These are phyloP conservation scores for Melaleuca quinquenervia DNA, from an alignment of 345 rosid genomes.

Conservation along the genomic window DNA sequence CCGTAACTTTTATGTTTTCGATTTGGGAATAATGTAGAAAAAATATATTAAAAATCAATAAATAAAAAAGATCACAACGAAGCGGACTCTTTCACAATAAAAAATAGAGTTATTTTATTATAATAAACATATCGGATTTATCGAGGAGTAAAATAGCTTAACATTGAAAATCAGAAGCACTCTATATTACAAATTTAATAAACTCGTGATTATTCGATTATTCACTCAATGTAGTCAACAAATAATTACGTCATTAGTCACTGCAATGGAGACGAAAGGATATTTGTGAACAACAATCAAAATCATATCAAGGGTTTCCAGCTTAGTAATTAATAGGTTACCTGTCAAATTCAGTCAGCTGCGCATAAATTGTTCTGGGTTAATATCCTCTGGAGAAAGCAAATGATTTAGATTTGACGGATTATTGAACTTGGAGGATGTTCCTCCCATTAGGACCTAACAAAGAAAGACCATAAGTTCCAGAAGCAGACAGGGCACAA, in stretches of 20 bases:
- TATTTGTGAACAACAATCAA: background rate
- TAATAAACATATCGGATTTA: no score
- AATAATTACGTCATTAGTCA: background rate
- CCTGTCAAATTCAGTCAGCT: background rate
- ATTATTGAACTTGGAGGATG: background rate
- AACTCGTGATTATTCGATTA: no score
- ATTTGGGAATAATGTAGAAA: no score
- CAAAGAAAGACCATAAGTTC: background rate
- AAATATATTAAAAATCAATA: no score
- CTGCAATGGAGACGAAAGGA: background rate
- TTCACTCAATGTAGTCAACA: background rate
- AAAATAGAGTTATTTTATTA: no score
- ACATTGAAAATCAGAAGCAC: no score
- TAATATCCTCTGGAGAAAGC: background rate
- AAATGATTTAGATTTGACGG: background rate
- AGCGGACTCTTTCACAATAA: no score
- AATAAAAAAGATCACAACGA: no score
- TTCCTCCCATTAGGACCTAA: background rate
- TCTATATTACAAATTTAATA: no score
- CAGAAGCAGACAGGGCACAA: background rate
- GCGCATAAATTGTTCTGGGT: background rate
- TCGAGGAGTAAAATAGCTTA: no score
- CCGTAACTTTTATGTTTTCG: no score
- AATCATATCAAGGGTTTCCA: background rate
- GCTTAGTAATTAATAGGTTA: background rate